Base-by-base conservation (phyloP, 805 yeast species). In the Scheffersomyces coipomensis region DNA sequence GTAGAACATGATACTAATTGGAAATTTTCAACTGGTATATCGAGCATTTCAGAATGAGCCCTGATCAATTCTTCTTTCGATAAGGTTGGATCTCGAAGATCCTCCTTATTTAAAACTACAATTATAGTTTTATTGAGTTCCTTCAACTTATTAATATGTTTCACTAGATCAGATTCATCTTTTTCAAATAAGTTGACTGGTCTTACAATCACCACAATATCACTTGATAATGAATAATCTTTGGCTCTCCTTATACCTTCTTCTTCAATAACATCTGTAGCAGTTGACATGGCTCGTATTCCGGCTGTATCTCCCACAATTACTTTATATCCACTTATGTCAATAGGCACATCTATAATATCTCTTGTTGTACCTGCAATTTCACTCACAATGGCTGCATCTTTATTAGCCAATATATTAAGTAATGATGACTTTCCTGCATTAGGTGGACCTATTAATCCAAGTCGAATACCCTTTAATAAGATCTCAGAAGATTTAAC, bases 301-400 rank as follows among this genome's bases (percentile, higher is more conserved):
- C 99, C 99, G 0, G 99, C 99, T 0, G 98, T 90, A 57, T 93
- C 99, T 3, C 95, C 88, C 17, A 90, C 60, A 2, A 88, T 71
- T 0, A 88, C 84, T 56, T 90, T 91, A 58, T 73, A 88, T 0
- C 99, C 99, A 24, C 76, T 74, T 2, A 93, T 77, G 53, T 90
- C 90, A 21, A 93, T 55, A 0, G 88, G 85, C 2, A 88, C 78
- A 48, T 89, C 95, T 18, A 93, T 76, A 0, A 87, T 66, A 54
- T 93, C 99, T 52, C 99, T 72, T 0, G 99, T 93, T 0, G 99
- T 93, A 0, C 99, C 99, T 2, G 96, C 95, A 4, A 86, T 77
- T 27, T 81, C 81, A 55, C 97, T 88, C 1, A 93, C 98, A 27
- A 93, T 88, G 0, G 97, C 95, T 13, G 88, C 85, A 17, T 89